Conservation (phyloP, 768 basidiomycete species). For the Podaxis rugospora region DNA sequence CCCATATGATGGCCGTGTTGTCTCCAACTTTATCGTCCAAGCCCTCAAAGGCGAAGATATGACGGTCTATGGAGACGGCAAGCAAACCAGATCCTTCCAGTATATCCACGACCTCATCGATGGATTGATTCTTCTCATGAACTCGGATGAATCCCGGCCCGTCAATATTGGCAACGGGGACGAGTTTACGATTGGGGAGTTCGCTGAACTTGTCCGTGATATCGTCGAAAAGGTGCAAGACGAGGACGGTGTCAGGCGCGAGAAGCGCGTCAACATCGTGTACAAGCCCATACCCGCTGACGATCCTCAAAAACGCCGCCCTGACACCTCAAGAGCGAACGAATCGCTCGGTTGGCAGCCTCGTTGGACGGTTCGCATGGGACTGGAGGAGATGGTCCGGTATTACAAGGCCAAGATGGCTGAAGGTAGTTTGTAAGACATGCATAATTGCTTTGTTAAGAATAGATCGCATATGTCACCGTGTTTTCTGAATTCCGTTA, state of each 20-base stretch:
- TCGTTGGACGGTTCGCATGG: constrained; percentile 89
- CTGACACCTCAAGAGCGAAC: constrained; percentile 91
- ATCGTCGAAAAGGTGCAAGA: constrained; percentile 91
- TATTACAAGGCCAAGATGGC: constrained; percentile 90
- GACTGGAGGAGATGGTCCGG: constrained; percentile 90
- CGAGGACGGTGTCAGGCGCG: constrained; percentile 60
- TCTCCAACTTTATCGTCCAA: constrained; percentile 98
- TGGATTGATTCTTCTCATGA: constrained; percentile 92
- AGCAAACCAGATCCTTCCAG: constrained; percentile 93
- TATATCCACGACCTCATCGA: constrained; percentile 98
- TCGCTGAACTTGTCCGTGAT: constrained; percentile 88
- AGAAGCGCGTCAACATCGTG: constrained; percentile 58
- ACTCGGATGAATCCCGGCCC: constrained; percentile 87
- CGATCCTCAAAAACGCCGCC: constrained; percentile 91
- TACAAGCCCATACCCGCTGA: constrained; percentile 84
- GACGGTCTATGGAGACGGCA: constrained; percentile 94
- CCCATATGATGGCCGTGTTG: constrained; percentile 94
- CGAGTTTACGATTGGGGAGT: constrained; percentile 94
- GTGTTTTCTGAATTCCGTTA: not conserved
- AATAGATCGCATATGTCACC: not conserved
- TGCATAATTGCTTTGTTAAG: not conserved
- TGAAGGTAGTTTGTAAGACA: constrained; percentile 66
- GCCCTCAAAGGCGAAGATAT: constrained; percentile 95
- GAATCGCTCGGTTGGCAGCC: constrained; percentile 86
- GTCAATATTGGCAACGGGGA: constrained; percentile 96